These are phyloP conservation scores for Teunomyces aglyptinius DNA, from an alignment of 805 yeast genomes.

Conservation along the genomic window DNA sequence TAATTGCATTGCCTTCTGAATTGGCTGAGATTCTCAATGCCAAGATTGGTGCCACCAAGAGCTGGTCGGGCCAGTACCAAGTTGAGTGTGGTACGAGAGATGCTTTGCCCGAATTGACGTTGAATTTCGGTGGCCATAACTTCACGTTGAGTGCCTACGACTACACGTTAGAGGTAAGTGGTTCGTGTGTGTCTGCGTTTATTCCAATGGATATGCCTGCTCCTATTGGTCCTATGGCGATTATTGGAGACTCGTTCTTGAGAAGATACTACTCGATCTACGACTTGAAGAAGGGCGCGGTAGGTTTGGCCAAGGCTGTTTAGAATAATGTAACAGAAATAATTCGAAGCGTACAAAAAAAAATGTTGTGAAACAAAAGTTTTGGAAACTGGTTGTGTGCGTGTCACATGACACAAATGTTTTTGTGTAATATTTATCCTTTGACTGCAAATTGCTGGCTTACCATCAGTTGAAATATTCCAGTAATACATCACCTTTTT, in stretches of 20 bases:
- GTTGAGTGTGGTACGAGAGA: conserved; percentile 87
- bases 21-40: conserved; percentile 93
- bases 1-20: conserved; percentile 91
- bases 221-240: conserved; percentile 95
- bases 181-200: conserved; percentile 94
- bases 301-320: conserved; percentile 83
- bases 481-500: not conserved
- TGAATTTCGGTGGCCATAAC: conserved; percentile 85
- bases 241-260: conserved; percentile 95
- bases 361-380: too few species aligned
- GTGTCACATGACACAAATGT: too few species aligned
- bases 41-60: conserved; percentile 94
- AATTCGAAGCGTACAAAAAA: too few species aligned
- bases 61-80: conserved; percentile 96
- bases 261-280: conserved; percentile 93
- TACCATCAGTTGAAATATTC: not conserved
- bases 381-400: too few species aligned
- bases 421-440: not conserved
- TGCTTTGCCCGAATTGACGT: conserved; percentile 84
- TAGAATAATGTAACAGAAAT: conserved; percentile 8
- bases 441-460: conserved; percentile 4
- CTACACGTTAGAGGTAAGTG: conserved; percentile 91
- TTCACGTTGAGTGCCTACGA: conserved; percentile 88
- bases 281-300: conserved; percentile 87
- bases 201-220: conserved; percentile 97